These are phyloP conservation scores for Sordaria brevicollis DNA, from an alignment of 495 filamentous ascomycete species.

Conservation along the genomic window DNA sequence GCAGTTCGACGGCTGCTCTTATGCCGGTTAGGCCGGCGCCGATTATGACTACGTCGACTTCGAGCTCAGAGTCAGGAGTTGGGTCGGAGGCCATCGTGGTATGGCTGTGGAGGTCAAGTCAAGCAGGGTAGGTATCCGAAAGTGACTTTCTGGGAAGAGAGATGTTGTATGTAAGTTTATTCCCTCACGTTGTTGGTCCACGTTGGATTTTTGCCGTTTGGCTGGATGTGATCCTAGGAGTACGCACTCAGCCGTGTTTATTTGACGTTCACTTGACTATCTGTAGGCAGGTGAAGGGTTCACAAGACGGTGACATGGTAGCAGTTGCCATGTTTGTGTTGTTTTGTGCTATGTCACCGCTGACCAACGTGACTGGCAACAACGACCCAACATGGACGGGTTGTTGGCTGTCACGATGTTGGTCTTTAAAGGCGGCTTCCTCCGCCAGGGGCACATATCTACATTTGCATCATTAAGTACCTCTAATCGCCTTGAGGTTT, in stretches of 20 bases:
- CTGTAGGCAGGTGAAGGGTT: neutral
- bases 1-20: constrained; percentile 31
- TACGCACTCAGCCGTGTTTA: no score
- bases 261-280: neutral
- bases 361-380: neutral
- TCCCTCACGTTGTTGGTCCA: no score
- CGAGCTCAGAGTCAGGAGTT: neutral
- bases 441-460: neutral
- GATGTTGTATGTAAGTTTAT: neutral
- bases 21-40: constrained; percentile 43
- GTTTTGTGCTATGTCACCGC: neutral
- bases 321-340: neutral
- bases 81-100: neutral
- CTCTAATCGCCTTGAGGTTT: neutral
- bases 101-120: neutral
- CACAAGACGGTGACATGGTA: neutral
- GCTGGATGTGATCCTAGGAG: no score
- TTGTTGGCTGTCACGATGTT: neutral
- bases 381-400: neutral
- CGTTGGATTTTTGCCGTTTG: no score
- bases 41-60: constrained; percentile 27
- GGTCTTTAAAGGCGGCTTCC: neutral
- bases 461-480: neutral
- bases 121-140: neutral
- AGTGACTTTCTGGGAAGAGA: neutral